phyloP scores from a whole-genome alignment of 345 rosid genomes.

The Eucalyptus fibrosa region DNA sequence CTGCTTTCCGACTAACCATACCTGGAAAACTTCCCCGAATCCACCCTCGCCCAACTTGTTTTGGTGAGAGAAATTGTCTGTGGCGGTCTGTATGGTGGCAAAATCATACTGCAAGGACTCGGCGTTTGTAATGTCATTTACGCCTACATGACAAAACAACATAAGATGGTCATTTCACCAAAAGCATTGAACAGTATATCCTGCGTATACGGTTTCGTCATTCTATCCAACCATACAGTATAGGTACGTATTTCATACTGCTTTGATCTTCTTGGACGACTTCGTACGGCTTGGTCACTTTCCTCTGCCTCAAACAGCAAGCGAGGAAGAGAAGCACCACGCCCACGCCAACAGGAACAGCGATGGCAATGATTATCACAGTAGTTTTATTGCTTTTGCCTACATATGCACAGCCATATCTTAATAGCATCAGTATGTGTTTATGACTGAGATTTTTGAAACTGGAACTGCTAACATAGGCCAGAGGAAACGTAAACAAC shows the following conservation, averaged over 20 bases:
- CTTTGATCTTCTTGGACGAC: neutral
- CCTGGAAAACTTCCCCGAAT: neutral
- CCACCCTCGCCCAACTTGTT: neutral
- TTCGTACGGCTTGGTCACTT: neutral
- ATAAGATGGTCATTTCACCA: neutral
- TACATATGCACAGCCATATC: neutral
- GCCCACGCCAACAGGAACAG: neutral
- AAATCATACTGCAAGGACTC: neutral
- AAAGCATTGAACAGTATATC: neutral
- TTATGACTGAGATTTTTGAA: neutral
- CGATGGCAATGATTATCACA: neutral
- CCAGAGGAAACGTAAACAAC: neutral
- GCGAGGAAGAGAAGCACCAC: neutral
- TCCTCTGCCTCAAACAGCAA: neutral
- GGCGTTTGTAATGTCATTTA: neutral
- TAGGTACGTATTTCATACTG: neutral
- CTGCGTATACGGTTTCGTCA: neutral
- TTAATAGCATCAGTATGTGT: neutral
- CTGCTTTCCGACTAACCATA: neutral
- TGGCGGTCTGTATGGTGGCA: slow-evolving; percentile 10
- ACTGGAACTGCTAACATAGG: neutral
- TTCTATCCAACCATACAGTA: rapidly evolving
- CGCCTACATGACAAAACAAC: neutral
- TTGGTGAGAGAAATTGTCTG: neutral
- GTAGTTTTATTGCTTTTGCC: neutral